Evolutionary conservation across 768 basidiomycete species (phyloP).

Genomic region (Galerina marginata): DNA sequence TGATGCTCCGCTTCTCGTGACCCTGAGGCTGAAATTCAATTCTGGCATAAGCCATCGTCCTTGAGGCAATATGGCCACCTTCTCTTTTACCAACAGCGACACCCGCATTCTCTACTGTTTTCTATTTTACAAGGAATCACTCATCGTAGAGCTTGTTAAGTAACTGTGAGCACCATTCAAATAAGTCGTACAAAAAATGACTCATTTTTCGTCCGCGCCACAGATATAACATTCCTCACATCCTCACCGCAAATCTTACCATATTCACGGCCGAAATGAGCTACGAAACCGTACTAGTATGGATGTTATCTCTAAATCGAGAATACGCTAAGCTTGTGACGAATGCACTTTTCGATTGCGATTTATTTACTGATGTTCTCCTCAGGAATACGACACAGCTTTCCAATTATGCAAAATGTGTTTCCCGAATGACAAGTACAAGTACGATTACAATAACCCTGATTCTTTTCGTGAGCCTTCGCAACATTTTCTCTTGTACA

Average conservation of each 20-base stretch:
- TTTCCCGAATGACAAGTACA: slow-evolving; percentile 58
- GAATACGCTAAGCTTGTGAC: slow-evolving; percentile 71
- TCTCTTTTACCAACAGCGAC: slow-evolving; percentile 9
- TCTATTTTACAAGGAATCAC: neutral
- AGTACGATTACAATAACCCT: slow-evolving; percentile 59
- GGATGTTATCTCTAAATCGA: slow-evolving; percentile 81
- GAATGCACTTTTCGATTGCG: slow-evolving; percentile 17
- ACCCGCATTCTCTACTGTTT: neutral
- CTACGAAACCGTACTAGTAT: slow-evolving; percentile 62
- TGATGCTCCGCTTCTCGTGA: slow-evolving; percentile 13
- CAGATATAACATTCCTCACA: neutral
- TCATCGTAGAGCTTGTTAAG: neutral
- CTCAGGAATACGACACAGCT: slow-evolving; percentile 77
- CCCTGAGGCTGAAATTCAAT: slow-evolving; percentile 9
- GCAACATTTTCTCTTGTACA: neutral
- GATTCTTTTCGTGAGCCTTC: slow-evolving; percentile 69
- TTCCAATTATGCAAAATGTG: slow-evolving; percentile 64
- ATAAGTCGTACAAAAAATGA: slow-evolving; percentile 1
- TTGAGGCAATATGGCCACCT: slow-evolving; percentile 19
- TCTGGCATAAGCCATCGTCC: slow-evolving; percentile 12
- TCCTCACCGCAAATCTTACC: neutral
- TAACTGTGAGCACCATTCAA: neutral
- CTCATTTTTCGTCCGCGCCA: slow-evolving; percentile 3
- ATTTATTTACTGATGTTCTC: slow-evolving; percentile 15
- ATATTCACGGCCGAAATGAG: slow-evolving; percentile 17